Conservation (phyloP, 2,329 filamentous ascomycete species). For the Tolypocladium album region DNA sequence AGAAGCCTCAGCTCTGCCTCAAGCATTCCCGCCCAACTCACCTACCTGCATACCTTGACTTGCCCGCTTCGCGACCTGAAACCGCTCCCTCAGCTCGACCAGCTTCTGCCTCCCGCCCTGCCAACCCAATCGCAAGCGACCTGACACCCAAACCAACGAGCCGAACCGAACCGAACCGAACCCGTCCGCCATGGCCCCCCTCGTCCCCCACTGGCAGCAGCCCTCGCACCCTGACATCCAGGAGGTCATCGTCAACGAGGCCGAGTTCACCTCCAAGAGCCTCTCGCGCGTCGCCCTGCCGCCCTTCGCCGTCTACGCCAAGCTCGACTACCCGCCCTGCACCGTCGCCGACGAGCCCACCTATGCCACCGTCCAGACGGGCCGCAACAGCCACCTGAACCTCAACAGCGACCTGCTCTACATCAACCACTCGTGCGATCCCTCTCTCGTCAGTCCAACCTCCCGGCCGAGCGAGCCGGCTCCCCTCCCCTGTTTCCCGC, state of each 20-base stretch:
- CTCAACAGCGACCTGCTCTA: conserved; percentile 57
- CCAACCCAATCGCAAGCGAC: not conserved
- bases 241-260: conserved; percentile 41
- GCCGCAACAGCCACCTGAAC: conserved; percentile 43
- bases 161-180: not conserved
- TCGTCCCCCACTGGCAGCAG: conserved; percentile 47
- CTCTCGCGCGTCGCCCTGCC: conserved; percentile 43
- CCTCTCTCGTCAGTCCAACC: conserved; percentile 43
- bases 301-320: conserved; percentile 55
- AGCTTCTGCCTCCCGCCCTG: not conserved
- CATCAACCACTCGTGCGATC: conserved; percentile 59
- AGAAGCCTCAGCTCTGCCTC: not conserved
- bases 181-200: conserved; percentile 31
- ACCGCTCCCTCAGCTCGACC: not conserved
- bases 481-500: not conserved
- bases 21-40: not conserved
- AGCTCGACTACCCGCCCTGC: conserved; percentile 54
- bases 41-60: not conserved
- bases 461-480: not conserved
- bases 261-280: conserved; percentile 49
- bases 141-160: too few species aligned
- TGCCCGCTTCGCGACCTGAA: not conserved
- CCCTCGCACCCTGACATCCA: conserved; percentile 50
- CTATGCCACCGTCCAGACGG: conserved; percentile 55
- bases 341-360: conserved; percentile 43